Evolutionary conservation across 2,329 filamentous ascomycete species (phyloP).

Genomic region (Monilinia fructigena): DNA sequence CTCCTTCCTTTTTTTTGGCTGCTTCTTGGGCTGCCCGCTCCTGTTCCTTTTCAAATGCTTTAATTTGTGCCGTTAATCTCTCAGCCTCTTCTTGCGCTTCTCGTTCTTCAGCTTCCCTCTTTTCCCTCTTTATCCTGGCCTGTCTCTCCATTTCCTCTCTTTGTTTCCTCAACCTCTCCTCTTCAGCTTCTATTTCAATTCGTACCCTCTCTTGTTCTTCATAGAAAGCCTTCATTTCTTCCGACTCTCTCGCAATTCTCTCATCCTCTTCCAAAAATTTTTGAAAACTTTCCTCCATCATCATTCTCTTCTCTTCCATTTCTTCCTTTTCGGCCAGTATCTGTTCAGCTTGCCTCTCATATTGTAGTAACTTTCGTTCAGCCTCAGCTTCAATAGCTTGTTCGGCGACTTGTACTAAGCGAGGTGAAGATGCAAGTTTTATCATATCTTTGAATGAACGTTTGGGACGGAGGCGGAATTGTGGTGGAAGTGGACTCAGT

Average conservation of each 20-base stretch:
- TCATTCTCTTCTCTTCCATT: slow-evolving; percentile 28
- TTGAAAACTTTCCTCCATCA: slow-evolving; percentile 25
- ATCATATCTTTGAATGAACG: slow-evolving; percentile 21
- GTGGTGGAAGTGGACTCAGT: slow-evolving; percentile 7
- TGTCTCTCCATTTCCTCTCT: slow-evolving; percentile 22
- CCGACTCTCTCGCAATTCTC: slow-evolving; percentile 25
- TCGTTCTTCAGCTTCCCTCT: slow-evolving; percentile 19
- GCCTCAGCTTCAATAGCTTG: slow-evolving; percentile 22
- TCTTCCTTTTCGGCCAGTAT: slow-evolving; percentile 26
- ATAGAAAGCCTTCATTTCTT: slow-evolving; percentile 27
- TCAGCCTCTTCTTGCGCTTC: slow-evolving; percentile 24
- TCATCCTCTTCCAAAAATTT: slow-evolving; percentile 26
- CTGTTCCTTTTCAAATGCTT: slow-evolving; percentile 23
- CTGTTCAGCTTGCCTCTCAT: slow-evolving; percentile 24
- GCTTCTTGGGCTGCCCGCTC: slow-evolving; percentile 22
- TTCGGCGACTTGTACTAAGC: slow-evolving; percentile 18
- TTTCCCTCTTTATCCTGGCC: slow-evolving; percentile 18
- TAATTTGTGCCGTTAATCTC: slow-evolving; percentile 23
- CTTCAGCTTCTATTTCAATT: slow-evolving; percentile 15
- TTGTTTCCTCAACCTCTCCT: slow-evolving; percentile 13
- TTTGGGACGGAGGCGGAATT: slow-evolving; percentile 14
- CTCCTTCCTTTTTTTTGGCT: slow-evolving; percentile 21
- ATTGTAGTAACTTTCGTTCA: slow-evolving; percentile 23
- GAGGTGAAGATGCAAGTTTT: neutral
- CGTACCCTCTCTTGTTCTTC: slow-evolving; percentile 21